Conservation (phyloP, 345 rosid species). For the Aethionema arabicum region DNA sequence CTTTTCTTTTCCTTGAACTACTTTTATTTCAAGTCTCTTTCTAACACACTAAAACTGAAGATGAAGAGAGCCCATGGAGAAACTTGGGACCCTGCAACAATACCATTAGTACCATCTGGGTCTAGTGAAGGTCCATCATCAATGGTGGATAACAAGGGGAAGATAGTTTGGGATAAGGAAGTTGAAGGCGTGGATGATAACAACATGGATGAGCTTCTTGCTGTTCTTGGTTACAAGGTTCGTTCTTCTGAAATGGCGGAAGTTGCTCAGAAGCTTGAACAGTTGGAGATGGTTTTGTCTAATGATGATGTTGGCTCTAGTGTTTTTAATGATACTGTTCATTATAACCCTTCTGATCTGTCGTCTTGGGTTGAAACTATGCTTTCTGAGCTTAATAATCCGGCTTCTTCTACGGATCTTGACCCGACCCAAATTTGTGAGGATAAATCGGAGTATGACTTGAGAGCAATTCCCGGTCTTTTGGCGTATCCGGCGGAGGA, state of each 20-base stretch:
- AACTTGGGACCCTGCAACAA: conserved; percentile 27
- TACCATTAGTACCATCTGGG: conserved; percentile 17
- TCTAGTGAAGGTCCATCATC: conserved; percentile 34
- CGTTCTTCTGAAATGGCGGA: conserved; percentile 81
- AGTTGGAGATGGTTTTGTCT: conserved; percentile 76
- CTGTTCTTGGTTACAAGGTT: conserved; percentile 80
- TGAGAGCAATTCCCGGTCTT: conserved; percentile 73
- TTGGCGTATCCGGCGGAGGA: conserved; percentile 44
- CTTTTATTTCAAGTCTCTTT: conserved; percentile 12
- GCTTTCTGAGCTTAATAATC: conserved; percentile 66
- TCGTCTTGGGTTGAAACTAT: conserved; percentile 69
- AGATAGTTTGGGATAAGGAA: conserved; percentile 49
- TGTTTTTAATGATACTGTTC: conserved; percentile 61
- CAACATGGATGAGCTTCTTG: conserved; percentile 84
- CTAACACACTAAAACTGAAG: not conserved
- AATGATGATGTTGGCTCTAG: conserved; percentile 66
- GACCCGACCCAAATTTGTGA: conserved; percentile 25
- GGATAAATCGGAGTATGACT: conserved; percentile 64
- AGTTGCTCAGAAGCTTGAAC: conserved; percentile 86
- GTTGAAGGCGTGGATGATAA: conserved; percentile 50
- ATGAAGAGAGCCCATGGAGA: conserved; percentile 70
- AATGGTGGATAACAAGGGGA: conserved; percentile 38
- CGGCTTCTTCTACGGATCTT: conserved; percentile 30
- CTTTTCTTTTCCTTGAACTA: not conserved
- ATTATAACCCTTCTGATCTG: conserved; percentile 83